phyloP scores from a whole-genome alignment of 495 filamentous ascomycete species.

The Aspergillus asperescens region DNA sequence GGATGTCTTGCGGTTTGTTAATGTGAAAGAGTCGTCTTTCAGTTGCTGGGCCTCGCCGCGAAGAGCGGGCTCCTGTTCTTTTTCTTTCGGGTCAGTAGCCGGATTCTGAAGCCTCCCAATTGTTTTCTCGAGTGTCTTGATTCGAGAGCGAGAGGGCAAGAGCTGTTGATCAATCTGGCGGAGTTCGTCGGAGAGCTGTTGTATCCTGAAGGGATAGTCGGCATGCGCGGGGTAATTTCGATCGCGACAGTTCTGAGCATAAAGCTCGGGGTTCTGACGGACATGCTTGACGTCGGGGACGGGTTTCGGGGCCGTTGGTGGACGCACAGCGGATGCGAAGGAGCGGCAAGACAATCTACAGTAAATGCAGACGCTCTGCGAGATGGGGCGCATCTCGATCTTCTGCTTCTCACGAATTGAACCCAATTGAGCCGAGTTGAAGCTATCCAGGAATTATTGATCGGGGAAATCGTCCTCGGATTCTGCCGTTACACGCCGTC shows the following conservation, averaged over 20 bases:
- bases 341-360: conserved; percentile 33
- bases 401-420: not conserved
- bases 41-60: conserved; percentile 63
- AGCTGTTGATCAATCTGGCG: conserved; percentile 43
- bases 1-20: conserved; percentile 54
- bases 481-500: conserved; percentile 10
- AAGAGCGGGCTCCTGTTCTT: conserved; percentile 22
- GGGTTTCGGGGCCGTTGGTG: conserved; percentile 75
- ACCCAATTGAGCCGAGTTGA: conserved; percentile 20
- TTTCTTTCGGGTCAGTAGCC: conserved; percentile 6
- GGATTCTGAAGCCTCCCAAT: conserved; percentile 33
- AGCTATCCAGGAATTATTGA: not conserved
- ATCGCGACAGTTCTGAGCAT: conserved; percentile 74
- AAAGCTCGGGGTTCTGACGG: conserved; percentile 69
- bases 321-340: conserved; percentile 41
- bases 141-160: conserved; percentile 30
- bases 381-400: conserved; percentile 8
- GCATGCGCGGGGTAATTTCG: conserved; percentile 74
- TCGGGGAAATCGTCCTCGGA: not conserved
- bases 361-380: conserved; percentile 36
- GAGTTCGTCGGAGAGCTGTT: conserved; percentile 62
- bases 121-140: conserved; percentile 40
- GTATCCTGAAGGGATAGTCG: conserved; percentile 62
- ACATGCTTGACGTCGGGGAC: conserved; percentile 82
- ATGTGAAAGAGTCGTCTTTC: conserved; percentile 57